These are phyloP conservation scores for Buddleja alternifolia DNA, from an alignment of 257 asterid genomes.

Conservation along the genomic window DNA sequence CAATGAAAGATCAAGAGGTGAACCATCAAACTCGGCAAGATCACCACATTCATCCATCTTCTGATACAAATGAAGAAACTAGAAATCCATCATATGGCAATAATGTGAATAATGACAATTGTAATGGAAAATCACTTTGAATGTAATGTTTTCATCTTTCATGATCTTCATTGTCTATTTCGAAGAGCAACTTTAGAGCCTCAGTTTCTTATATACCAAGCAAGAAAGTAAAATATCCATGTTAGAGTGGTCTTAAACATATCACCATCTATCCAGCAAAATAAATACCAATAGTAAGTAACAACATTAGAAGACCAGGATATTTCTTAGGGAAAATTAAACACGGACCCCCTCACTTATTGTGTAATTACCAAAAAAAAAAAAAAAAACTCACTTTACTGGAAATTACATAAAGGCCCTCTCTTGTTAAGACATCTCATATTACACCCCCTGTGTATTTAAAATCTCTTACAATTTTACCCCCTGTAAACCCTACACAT, in stretches of 20 bases:
- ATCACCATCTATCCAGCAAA: constrained; percentile 11
- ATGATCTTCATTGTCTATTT: constrained; percentile 11
- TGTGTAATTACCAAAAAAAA: no score
- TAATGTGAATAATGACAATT: background rate
- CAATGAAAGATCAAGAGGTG: constrained; percentile 77
- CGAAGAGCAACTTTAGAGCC: constrained; percentile 8
- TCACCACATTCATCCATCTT: constrained; percentile 85
- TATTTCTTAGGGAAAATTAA: no score
- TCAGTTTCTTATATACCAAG: constrained; percentile 22
- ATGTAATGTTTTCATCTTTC: constrained; percentile 14
- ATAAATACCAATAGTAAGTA: background rate
- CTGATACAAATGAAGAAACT: constrained; percentile 45
- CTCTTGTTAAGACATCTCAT: no score
- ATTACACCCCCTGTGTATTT: no score
- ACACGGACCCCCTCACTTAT: no score
- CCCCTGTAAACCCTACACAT: no score
- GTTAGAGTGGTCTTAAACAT: background rate
- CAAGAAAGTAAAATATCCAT: constrained; percentile 17
- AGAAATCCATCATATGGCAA: constrained; percentile 20
- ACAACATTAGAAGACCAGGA: constrained; percentile 1
- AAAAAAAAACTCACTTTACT: no score
- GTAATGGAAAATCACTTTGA: constrained; percentile 7
- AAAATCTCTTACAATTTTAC: no score
- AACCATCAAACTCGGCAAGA: constrained; percentile 73
- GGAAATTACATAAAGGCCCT: no score